Evolutionary conservation across 352 stramenopile genomes (phyloP), one percentile per base, ranked within the genome.

Genomic region (Globisporangium iwayamae): DNA sequence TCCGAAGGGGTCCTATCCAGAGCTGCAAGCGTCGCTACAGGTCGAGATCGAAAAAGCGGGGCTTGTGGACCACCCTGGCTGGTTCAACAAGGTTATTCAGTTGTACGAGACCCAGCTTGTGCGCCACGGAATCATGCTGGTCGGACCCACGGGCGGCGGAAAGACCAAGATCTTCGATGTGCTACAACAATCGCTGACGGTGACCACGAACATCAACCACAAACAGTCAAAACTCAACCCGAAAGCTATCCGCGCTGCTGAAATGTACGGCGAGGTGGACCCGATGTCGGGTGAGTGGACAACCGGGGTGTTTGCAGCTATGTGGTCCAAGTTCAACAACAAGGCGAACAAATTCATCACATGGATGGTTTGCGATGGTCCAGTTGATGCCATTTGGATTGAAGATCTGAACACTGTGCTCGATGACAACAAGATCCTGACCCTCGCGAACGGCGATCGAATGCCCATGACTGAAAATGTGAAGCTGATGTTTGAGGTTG

Each of bases 261-360:
- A 99, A 76, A 98, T 99, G 96, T 99, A 99, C 64, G 97, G 97
- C 36, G 96, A 99, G 77, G 96, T 98, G 5, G 96, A 99, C 66
- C 83, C 93, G 0, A 85, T 98, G 73, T 98, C 85, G 25, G 96
- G 96, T 46, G 97, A 99, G 70, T 99, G 97, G 97, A 99, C 94
- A 16, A 98, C 93, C 0, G 94, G 95, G 9, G 94, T 99, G 34
- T 99, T 99, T 74, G 96, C 97, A 2, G 96, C 96, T 2, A 99
- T 99, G 83, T 99, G 96, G 96, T 93, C 90, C 30, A 99, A 99
- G 67, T 99, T 96, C 82, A 99, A 99, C 78, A 98, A 98, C 68
- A 96, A 98, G 60, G 91, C 84, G 69, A 99, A 99, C 75, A 90
- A 97, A 39, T 99, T 98, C 75, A 98, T 99, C 79, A 99, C 97